Conservation (phyloP, 768 basidiomycete genomes). For the Pleurotus citrinopileatus region DNA sequence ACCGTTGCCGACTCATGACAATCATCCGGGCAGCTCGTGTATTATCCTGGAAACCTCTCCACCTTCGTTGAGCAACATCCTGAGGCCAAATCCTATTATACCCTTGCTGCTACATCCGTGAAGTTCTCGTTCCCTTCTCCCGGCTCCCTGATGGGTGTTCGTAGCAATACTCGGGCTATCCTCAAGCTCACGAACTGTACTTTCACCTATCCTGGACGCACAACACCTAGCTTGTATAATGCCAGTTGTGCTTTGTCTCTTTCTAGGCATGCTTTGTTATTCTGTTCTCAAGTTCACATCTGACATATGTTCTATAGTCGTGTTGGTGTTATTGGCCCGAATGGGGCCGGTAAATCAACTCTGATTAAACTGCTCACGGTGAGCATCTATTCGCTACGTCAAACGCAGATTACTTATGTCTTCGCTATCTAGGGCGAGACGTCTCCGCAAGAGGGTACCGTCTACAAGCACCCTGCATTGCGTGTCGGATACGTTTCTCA, state of each 20-base stretch:
- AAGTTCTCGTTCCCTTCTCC: conserved; percentile 96
- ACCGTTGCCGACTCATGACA: conserved; percentile 11
- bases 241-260: conserved; percentile 93
- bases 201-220: conserved; percentile 88
- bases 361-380: conserved; percentile 92
- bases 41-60: conserved; percentile 92
- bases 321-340: conserved; percentile 89
- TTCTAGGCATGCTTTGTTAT: conserved; percentile 58
- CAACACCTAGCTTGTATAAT: conserved; percentile 76
- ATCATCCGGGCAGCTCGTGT: conserved; percentile 61
- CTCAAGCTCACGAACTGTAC: conserved; percentile 90
- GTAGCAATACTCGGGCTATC: conserved; percentile 94
- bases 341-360: conserved; percentile 96
- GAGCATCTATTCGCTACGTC: conserved; percentile 19
- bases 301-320: conserved; percentile 48
- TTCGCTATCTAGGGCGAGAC: conserved; percentile 71
- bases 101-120: conserved; percentile 87
- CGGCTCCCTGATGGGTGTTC: conserved; percentile 94
- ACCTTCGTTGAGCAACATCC: conserved; percentile 88
- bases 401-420: conserved; percentile 12
- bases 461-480: conserved; percentile 91
- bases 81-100: conserved; percentile 96
- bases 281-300: conserved; percentile 17
- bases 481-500: conserved; percentile 97
- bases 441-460: conserved; percentile 84